Evolutionary conservation across 164 flowering plant genomes (phyloP), one percentile per base, ranked within the genome.

Genomic region (Euptelea pleiosperma): DNA sequence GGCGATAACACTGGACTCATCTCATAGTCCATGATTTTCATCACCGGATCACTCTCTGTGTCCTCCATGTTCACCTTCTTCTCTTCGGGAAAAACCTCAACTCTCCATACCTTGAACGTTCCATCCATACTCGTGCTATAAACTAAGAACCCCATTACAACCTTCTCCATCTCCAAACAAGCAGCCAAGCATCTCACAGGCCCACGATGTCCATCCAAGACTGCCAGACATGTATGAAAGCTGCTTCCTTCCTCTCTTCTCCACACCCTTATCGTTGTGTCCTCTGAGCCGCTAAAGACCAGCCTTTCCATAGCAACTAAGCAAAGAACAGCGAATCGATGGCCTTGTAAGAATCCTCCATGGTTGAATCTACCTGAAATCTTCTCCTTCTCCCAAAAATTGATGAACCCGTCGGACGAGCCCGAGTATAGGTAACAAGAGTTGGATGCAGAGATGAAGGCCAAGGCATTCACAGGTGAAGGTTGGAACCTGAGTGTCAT

Each of bases 1-100:
- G 88, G 88, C n/a, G 88, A 83, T 55, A 83, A 58, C 29, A 80
- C 82, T 0, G 88, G 88, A 49, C 78, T 77, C 62, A 55, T 67
- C 52, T 71, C 73, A 36, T 56, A 58, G 21, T 63, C 77, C 67
- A 42, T 35, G 21, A 3, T 40, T 3, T 56, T 58, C 25, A 40
- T n/a, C 62, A n/a, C n/a, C n/a, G n/a, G n/a, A n/a, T n/a, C n/a
- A n/a, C n/a, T n/a, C n/a, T n/a, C n/a, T n/a, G n/a, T n/a, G n/a
- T 64, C 58, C 24, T 68, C 70, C 10, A 43, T 3, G 2, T 41
- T 48, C 40, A 24, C 52, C 19, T 35, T 62, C 29, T 48, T 59
- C 52, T 62, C 70, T 0, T 43, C 65, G 0, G 66, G 68, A 37
- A 64, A 37, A 18, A 74, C 62, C 45, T 66, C 69, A 1, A 77